Percentiles rank a stretch among this genome's conserved stretches.
These are phyloP conservation scores for Barbarea vulgaris DNA, from an alignment of 345 rosid genomes.

Conservation along the genomic window DNA sequence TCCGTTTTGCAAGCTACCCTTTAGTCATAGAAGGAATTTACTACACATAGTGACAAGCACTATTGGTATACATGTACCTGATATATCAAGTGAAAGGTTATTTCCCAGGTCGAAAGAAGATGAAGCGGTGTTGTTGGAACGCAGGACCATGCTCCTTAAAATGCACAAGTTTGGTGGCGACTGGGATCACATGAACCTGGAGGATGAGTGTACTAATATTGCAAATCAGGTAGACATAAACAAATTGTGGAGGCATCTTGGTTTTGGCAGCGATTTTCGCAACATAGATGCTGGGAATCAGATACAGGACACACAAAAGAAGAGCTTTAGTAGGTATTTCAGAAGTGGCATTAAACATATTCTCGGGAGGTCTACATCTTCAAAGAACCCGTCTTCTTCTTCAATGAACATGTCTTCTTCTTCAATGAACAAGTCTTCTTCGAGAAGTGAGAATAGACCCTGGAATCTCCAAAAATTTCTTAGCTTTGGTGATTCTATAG, in stretches of 20 bases:
- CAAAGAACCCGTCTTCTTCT: conserved; percentile 52
- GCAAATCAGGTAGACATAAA: conserved; percentile 50
- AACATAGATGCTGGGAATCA: conserved; percentile 45
- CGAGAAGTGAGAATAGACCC: conserved; percentile 58
- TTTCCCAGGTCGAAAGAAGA: conserved; percentile 63
- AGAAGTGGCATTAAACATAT: conserved; percentile 59
- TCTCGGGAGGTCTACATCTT: conserved; percentile 57
- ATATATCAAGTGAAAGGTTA: conserved; percentile 47
- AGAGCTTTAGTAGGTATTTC: conserved; percentile 52
- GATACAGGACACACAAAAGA: conserved; percentile 43
- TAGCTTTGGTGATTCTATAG: conserved; percentile 62
- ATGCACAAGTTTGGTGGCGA: conserved; percentile 50
- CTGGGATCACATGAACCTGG: conserved; percentile 36
- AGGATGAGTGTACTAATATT: conserved; percentile 47
- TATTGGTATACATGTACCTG: conserved; percentile 51
- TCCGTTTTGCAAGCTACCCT: conserved; percentile 63
- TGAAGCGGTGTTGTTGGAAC: conserved; percentile 46
- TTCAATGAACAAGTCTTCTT: conserved; percentile 54
- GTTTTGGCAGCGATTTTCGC: conserved; percentile 32
- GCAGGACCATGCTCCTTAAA: conserved; percentile 64
- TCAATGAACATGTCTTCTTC: conserved; percentile 53
- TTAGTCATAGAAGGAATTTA: conserved; percentile 72
- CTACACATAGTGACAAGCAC: conserved; percentile 58
- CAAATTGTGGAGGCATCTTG: conserved; percentile 51
- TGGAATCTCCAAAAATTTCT: conserved; percentile 62